Base-by-base conservation (phyloP, 78 protist species). In the Planoprotostelium fungivorum region DNA sequence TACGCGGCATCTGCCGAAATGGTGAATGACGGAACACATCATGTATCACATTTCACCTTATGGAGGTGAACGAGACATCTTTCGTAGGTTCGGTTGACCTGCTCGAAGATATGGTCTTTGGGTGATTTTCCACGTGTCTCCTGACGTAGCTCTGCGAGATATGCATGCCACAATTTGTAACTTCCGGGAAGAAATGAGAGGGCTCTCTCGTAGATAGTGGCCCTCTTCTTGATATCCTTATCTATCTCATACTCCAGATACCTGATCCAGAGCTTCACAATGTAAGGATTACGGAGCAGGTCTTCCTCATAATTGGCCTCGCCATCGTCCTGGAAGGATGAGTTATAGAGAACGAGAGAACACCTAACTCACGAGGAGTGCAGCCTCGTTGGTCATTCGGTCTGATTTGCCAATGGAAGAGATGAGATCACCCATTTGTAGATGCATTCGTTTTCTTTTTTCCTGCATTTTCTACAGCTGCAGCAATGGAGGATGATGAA, bases 1-100 rank as follows among this genome's bases (percentile, higher is more conserved):
- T 93, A 39, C 99, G 96, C 5, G 99, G 99, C 99, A 99, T 99
- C 99, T 98, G 38, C 35, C 83, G 87, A 9, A 39, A 90, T 73
- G 38, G 34, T 34, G 0, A 36, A 88, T 35, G 1, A n/a, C 9
- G 0, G 31, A 29, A 25, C 73, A 51, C 16, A 51, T 51, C 31
- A 5, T 25, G n/a, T 9, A 87, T 35, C 0, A n/a, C 36, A 23
- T 31, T 37, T 35, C 38, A 94, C 97, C 86, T 98, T 97, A 91
- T 96, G 96, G 97, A 99, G 90, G 89, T 89, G 97, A 29, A 97
- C 95, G 38, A 98, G 86, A 35, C 97, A 89, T 0, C 99, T 93
- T 91, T 98, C 99, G 38, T 86, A 96, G 16, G 92, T 84, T 23
- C 73, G 84, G 91, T 96, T 96, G 31, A 93, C 92, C 0, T 35